Evolutionary conservation across 2,329 filamentous ascomycete species (phyloP).

Genomic region (Neonectria faginata): DNA sequence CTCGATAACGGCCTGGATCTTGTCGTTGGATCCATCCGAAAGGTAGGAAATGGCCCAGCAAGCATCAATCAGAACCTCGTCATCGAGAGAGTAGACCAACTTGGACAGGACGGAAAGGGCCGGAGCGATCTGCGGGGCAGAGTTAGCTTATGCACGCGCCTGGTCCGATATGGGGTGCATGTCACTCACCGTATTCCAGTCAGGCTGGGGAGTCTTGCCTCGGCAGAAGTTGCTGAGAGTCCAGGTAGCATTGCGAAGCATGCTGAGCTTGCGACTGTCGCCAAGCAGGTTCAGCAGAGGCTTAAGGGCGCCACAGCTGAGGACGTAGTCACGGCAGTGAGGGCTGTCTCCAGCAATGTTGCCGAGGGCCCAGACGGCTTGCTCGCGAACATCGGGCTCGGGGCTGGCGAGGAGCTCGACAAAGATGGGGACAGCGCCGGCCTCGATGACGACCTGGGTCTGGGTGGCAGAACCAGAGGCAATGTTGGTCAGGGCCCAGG

Average conservation of each 20-base stretch:
- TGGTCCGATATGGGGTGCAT: constrained; percentile 38
- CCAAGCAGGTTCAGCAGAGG: constrained; percentile 90
- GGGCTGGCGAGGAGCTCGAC: constrained; percentile 95
- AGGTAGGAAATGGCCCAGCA: constrained; percentile 99
- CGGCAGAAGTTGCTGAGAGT: constrained; percentile 99
- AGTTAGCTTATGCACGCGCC: constrained; percentile 22
- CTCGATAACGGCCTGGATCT: constrained; percentile 99
- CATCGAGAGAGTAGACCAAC: constrained; percentile 97
- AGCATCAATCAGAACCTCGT: constrained; percentile 97
- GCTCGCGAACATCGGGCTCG: constrained; percentile 96
- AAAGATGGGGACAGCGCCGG: constrained; percentile 97
- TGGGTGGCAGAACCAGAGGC: constrained; percentile 96
- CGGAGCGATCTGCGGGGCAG: constrained; percentile 79
- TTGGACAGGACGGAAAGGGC: constrained; percentile 95
- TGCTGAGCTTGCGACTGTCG: constrained; percentile 98
- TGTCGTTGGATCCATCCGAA: constrained; percentile 97
- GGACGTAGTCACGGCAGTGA: constrained; percentile 95
- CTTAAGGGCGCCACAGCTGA: constrained; percentile 89
- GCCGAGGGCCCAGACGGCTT: constrained; percentile 97
- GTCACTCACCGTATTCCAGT: constrained; percentile 88
- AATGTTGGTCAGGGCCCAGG: constrained; percentile 99
- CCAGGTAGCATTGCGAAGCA: constrained; percentile 99
- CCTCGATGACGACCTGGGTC: constrained; percentile 98
- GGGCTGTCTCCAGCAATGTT: constrained; percentile 99
- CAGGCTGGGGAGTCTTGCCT: constrained; percentile 98